phyloP scores from a whole-genome alignment of 2,329 filamentous ascomycete genomes.

The Diaporthe sp. region DNA sequence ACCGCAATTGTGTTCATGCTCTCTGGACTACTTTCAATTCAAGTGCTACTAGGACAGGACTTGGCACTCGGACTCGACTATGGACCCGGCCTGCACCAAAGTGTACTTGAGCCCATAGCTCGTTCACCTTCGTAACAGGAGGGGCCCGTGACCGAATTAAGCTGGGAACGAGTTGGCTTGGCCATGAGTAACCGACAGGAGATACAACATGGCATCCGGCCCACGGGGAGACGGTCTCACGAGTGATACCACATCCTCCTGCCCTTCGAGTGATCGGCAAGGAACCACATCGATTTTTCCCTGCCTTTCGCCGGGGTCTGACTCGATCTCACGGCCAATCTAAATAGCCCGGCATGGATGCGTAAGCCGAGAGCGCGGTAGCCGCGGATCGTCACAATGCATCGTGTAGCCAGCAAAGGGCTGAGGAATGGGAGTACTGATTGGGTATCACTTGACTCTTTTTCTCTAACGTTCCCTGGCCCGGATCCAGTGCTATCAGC shows the following conservation, averaged over 20 bases:
- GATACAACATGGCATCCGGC: neutral
- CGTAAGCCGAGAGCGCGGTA: slow-evolving; percentile 7
- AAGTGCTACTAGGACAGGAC: neutral
- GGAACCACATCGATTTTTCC: neutral
- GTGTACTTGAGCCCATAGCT: neutral
- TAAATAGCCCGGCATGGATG: slow-evolving; percentile 1
- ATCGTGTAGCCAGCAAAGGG: neutral
- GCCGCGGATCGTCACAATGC: slow-evolving; percentile 10
- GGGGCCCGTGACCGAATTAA: neutral
- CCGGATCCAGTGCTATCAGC: neutral
- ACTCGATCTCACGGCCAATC: slow-evolving; percentile 27
- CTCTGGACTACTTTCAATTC: neutral
- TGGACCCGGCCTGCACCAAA: neutral
- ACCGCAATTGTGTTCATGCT: neutral
- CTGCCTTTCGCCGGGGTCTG: slow-evolving; percentile 1
- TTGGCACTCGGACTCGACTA: neutral
- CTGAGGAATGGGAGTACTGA: neutral
- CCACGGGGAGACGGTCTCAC: neutral
- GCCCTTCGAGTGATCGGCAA: neutral
- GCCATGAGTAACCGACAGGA: neutral
- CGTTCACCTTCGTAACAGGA: too few relatives aligned
- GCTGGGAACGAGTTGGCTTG: too few relatives aligned
- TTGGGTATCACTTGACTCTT: slow-evolving; percentile 10
- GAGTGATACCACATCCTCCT: neutral
- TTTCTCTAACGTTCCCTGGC: neutral